A percentile compares a stretch with the other conserved stretches of the same genome.
phyloP scores from a whole-genome alignment of 148 eudicot species.

The Chenopodium suecicum region DNA sequence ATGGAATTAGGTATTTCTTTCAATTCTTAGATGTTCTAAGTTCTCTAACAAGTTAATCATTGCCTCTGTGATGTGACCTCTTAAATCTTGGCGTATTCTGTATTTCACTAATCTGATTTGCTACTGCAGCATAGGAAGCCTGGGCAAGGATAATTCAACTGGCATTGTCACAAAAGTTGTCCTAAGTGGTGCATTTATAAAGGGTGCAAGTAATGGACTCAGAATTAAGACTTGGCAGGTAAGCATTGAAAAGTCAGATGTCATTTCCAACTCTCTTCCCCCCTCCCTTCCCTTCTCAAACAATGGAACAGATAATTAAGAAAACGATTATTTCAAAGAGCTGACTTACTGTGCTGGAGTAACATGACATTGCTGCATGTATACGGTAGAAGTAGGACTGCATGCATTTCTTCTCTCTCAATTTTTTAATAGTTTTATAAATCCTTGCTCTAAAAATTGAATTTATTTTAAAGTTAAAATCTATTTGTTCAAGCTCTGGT shows the following conservation, averaged over 20 bases:
- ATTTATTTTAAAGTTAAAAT: not conserved
- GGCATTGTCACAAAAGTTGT: constrained; percentile 70
- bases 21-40: not conserved
- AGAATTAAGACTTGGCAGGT: constrained; percentile 98
- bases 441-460: not conserved
- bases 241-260: constrained; percentile 13
- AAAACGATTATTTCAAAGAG: not conserved
- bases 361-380: not conserved
- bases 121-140: constrained; percentile 87
- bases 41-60: not conserved
- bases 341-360: not conserved
- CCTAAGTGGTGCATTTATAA: constrained; percentile 64
- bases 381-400: constrained; percentile 6
- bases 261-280: not conserved
- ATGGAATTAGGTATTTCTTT: constrained; percentile 68
- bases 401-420: not conserved
- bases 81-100: constrained; percentile 2
- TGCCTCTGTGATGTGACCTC: not conserved
- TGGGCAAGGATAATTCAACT: constrained; percentile 76
- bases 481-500: not conserved
- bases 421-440: not conserved
- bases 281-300: not conserved
- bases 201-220: constrained; percentile 76
- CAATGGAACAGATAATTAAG: not conserved
- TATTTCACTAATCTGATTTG: not conserved